These are phyloP conservation scores for Mycosarcoma maydis DNA, from an alignment of 1,284 basidiomycete genomes.

Conservation along the genomic window DNA sequence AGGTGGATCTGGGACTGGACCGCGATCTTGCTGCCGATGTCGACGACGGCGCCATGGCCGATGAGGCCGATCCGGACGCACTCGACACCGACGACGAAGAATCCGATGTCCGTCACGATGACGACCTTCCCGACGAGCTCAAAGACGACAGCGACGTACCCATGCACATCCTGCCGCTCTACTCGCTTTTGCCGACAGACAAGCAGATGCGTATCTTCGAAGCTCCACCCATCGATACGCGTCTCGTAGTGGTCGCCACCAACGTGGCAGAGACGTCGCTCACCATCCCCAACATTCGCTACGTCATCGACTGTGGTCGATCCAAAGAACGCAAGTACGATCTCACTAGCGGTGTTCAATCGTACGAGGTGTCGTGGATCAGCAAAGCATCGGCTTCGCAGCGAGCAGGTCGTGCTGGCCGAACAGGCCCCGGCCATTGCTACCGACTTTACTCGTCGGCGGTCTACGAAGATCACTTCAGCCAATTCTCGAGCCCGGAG, in stretches of 20 bases:
- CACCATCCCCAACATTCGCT: slow-evolving; percentile 80
- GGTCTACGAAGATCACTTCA: slow-evolving; percentile 91
- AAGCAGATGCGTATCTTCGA: slow-evolving; percentile 80
- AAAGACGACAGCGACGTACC: slow-evolving; percentile 55
- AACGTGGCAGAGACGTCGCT: slow-evolving; percentile 83
- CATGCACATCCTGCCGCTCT: slow-evolving; percentile 76
- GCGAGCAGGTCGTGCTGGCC: slow-evolving; percentile 78
- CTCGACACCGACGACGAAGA: slow-evolving; percentile 54
- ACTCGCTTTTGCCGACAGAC: slow-evolving; percentile 77
- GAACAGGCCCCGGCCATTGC: slow-evolving; percentile 81
- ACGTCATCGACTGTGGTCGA: slow-evolving; percentile 80
- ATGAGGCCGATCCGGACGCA: slow-evolving; percentile 68
- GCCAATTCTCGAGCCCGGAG: slow-evolving; percentile 86
- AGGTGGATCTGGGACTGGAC: slow-evolving; percentile 76
- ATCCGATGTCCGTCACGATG: slow-evolving; percentile 44
- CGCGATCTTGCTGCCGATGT: slow-evolving; percentile 70
- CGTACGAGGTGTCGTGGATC: slow-evolving; percentile 78
- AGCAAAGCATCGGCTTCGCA: slow-evolving; percentile 80
- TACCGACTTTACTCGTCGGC: slow-evolving; percentile 79
- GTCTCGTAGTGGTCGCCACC: slow-evolving; percentile 78
- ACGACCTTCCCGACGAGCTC: slow-evolving; percentile 50
- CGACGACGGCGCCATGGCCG: slow-evolving; percentile 66
- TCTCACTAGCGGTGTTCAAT: slow-evolving; percentile 74
- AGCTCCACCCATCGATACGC: slow-evolving; percentile 73
- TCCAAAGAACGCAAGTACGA: slow-evolving; percentile 83